Base-by-base conservation (phyloP, 306 rosid species). In the Phaseolus lunatus region DNA sequence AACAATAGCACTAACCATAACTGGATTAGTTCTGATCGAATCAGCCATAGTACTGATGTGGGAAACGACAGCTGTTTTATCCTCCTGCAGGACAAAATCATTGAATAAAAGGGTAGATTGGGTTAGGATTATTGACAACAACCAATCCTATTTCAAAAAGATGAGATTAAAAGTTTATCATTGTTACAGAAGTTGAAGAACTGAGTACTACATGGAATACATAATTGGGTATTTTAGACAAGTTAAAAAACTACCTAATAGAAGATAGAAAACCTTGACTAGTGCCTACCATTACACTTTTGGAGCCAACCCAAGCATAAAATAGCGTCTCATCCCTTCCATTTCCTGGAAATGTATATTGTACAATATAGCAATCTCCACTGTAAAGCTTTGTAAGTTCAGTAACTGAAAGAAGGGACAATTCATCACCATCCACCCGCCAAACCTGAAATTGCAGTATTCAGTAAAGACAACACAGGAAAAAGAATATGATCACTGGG, bases 291-390 rank as follows among this genome's bases (percentile, higher is more conserved):
- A 7, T 77, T 66, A 86, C 79, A 76, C 93, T 81, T 76, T 50
- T 80, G 67, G 86, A 13, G 53, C 98, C 98, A 83, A 92, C 47
- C 98, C 98, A 94, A 50, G 89, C 87, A 84, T 89, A 94, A 82
- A 89, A 84, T 27, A 94, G 85, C 67, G 83, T 89, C 79, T 86
- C 98, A 20, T 90, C 96, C 81, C 87, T 92, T 81, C 86, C 93
- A 49, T 83, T 89, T 73, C 86, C 93, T 76, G 88, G 85, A 84
- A 86, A 90, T 63, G 90, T 84, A 79, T 88, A 94, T 70, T 90
- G 93, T 72, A 88, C 81, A 33, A 92, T 85, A 81, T 94, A 92
- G 93, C 97, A 90, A 84, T 94, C 97, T 72, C 98, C 93, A 41
- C 90, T 86, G 84, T 84, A 92, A 82, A 94, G 79, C 77, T 87